Percentiles rank a stretch among this genome's conserved stretches.
phyloP scores from a whole-genome alignment of 78 protist genomes.

The Pigoraptor vietnamica region DNA sequence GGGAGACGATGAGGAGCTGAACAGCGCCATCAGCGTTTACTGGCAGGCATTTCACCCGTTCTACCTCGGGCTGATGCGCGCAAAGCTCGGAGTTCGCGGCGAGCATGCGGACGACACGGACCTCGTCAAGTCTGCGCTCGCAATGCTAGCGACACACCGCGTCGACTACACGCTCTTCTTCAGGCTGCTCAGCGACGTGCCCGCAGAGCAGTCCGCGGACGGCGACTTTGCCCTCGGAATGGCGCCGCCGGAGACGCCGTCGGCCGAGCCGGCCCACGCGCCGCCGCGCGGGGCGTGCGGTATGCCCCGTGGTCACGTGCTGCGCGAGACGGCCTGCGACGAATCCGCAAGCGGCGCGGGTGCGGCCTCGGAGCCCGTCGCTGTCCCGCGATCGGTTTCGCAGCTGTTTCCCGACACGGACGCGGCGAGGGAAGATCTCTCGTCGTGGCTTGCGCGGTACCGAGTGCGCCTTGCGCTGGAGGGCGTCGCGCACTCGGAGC shows the following conservation, averaged over 20 bases:
- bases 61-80: background rate
- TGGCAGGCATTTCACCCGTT: background rate
- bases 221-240: background rate
- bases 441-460: background rate
- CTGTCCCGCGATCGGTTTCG: background rate
- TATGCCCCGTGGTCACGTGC: too few species aligned
- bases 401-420: background rate
- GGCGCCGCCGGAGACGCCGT: too few species aligned
- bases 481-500: background rate
- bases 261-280: too few species aligned
- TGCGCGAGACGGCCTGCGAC: too few species aligned
- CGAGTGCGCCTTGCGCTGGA: background rate
- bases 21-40: background rate
- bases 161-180: constrained; percentile 22
- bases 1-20: background rate
- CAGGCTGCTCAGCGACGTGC: constrained; percentile 1
- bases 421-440: background rate
- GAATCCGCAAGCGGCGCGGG: too few species aligned
- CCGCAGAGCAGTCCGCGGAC: background rate
- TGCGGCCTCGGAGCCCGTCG: background rate
- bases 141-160: background rate
- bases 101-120: background rate
- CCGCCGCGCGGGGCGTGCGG: too few species aligned
- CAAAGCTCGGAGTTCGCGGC: constrained; percentile 3
- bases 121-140: background rate